These are phyloP conservation scores for Trapa incisa DNA, from an alignment of 345 rosid genomes.

Conservation along the genomic window DNA sequence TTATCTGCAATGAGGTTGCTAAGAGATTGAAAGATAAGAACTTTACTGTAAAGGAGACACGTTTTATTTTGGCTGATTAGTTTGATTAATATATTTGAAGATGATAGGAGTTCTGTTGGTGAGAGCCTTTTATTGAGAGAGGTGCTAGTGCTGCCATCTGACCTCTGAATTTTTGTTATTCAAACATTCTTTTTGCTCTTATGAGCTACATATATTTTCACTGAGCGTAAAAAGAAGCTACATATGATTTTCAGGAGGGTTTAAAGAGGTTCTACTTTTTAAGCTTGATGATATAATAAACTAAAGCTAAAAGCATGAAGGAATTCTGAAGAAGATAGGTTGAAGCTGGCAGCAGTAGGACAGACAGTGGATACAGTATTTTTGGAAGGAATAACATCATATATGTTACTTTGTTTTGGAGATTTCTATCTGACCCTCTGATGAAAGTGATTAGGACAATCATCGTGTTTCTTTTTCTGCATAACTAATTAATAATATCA, in stretches of 20 bases:
- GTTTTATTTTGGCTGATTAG: neutral
- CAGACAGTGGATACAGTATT: neutral
- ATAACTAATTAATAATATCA: neutral
- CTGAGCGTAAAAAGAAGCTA: neutral
- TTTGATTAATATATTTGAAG: neutral
- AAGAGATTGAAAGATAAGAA: too few species aligned
- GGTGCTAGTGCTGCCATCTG: neutral
- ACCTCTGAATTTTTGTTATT: neutral
- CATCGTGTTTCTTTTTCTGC: neutral
- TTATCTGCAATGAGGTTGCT: too few species aligned
- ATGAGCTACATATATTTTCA: neutral
- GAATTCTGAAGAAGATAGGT: neutral
- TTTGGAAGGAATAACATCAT: neutral
- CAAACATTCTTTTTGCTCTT: neutral
- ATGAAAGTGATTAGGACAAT: neutral
- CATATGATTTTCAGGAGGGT: neutral
- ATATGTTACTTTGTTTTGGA: neutral
- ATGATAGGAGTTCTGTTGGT: too few species aligned
- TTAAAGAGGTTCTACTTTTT: neutral
- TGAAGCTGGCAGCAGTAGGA: neutral
- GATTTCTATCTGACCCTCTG: neutral
- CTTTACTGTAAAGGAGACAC: too few species aligned
- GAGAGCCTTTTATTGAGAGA: neutral
- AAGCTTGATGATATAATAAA: neutral
- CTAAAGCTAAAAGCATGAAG: neutral